Evolutionary conservation across 192 early-diverging fungal genomes (phyloP).

Genomic region (Glomus cerebriforme): DNA sequence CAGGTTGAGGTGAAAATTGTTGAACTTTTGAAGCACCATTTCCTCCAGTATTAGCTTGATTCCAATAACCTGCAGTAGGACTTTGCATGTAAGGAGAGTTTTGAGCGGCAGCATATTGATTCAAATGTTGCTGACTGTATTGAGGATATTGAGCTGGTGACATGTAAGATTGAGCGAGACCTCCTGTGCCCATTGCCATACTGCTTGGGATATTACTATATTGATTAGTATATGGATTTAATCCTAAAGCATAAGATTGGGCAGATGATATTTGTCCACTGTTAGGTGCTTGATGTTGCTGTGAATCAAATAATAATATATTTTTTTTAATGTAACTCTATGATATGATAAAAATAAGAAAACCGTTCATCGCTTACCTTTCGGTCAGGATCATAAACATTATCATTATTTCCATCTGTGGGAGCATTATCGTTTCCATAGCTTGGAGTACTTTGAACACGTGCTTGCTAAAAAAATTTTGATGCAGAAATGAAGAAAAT

Average conservation of each 20-base stretch:
- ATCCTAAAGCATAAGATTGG: constrained; percentile 1
- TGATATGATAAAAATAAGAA: not conserved
- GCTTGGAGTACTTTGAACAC: constrained; percentile 9
- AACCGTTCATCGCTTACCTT: constrained; percentile 5
- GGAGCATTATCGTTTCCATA: constrained; percentile 24
- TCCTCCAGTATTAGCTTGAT: not conserved
- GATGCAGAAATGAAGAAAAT: not conserved
- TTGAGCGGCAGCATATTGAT: constrained; percentile 7
- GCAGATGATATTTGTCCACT: not conserved
- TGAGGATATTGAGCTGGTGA: constrained; percentile 16
- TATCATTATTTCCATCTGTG: constrained; percentile 4
- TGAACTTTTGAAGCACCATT: not conserved
- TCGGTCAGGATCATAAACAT: constrained; percentile 17
- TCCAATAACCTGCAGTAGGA: constrained; percentile 6
- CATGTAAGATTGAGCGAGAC: constrained; percentile 16
- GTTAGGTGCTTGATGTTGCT: constrained; percentile 1
- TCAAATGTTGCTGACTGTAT: constrained; percentile 27
- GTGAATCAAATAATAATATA: not conserved
- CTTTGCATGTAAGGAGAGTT: constrained; percentile 6
- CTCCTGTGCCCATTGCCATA: constrained; percentile 13
- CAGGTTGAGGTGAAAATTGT: constrained; percentile 1
- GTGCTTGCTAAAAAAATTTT: not conserved
- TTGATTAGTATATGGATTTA: constrained; percentile 17
- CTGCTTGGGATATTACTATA: constrained; percentile 12
- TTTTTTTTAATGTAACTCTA: not conserved